These are phyloP conservation scores for Drechslerella coelobrocha DNA, from an alignment of 2,329 filamentous ascomycete species.

Conservation along the genomic window DNA sequence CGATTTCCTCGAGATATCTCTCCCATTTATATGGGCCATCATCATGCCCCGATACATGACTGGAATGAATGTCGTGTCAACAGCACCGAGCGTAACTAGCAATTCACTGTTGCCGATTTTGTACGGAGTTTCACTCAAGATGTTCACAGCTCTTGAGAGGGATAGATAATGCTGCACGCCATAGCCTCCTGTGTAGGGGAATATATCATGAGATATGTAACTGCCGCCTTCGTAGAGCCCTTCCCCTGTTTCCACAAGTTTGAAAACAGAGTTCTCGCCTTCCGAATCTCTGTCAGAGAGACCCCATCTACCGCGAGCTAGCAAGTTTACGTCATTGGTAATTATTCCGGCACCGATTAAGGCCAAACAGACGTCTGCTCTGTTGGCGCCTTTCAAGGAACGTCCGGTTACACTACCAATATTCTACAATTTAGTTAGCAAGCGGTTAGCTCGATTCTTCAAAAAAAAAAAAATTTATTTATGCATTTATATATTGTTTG, in stretches of 20 bases:
- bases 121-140: constrained; percentile 40
- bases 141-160: constrained; percentile 42
- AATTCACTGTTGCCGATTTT: constrained; percentile 33
- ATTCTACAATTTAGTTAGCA: constrained; percentile 12
- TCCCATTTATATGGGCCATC: constrained; percentile 50
- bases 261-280: constrained; percentile 47
- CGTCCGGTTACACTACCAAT: constrained; percentile 36
- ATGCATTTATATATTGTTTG: constrained; percentile 4
- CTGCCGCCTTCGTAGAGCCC: constrained; percentile 50
- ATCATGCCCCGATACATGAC: constrained; percentile 51
- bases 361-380: constrained; percentile 43
- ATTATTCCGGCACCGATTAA: constrained; percentile 43
- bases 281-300: constrained; percentile 35
- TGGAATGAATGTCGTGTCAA: constrained; percentile 47
- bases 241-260: constrained; percentile 38
- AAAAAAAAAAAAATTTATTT: too few relatives aligned
- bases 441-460: not conserved
- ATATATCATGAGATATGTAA: constrained; percentile 51
- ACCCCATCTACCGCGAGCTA: constrained; percentile 33
- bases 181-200: constrained; percentile 50
- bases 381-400: constrained; percentile 44
- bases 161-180: constrained; percentile 49
- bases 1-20: constrained; percentile 46
- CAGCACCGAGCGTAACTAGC: constrained; percentile 30
- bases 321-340: constrained; percentile 40